Evolutionary conservation across 2,329 filamentous ascomycete species (phyloP), one percentile per base, ranked within the genome.

Genomic region (Alternaria rosae): DNA sequence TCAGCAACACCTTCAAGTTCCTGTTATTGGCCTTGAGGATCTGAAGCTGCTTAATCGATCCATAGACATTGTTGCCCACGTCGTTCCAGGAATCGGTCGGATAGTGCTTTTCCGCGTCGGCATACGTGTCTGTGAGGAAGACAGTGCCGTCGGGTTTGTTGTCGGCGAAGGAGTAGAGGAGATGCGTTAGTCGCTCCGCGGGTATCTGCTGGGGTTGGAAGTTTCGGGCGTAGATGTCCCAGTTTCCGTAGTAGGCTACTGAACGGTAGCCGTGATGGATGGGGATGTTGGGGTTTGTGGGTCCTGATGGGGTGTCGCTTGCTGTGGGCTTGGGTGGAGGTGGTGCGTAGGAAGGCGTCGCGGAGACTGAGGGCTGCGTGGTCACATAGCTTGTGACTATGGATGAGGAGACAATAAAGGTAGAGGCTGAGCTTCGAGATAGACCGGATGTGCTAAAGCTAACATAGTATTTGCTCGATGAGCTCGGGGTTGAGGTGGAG

Each of bases 141-240:
- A 80, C 93, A 79, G 96, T 92, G 52, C 94, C 94, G 30, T 86
- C 88, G 4, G 94, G 92, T 3, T 88, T 86, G 61, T 97, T 87
- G 76, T 97, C 96, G 74, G 92, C 94, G 80, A 98, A 98, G 15
- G 94, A 86, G 72, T 97, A 97, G 15, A 97, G 87, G 5, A 98
- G 81, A 75, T 98, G 94, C 0, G 94, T 98, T 43, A 97, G 86
- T 58, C 92, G 91, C 57, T 93, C 87, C 4, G 86, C 88, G 0
- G 92, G 92, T 6, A 98, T 86, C 75, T 97, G 89, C 75, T 96
- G 91, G 0, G 94, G 93, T n/a, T 89, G 86, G 76, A 95, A 91
- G 72, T 94, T 91, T 57, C 94, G 89, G 41, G 84, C 92, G 79
- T 97, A 97, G 70, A 97, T 94, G 66, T 92, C 92, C 87, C 90